Conservation (phyloP, 1,284 basidiomycete species). For the Neolentinus lepideus region DNA sequence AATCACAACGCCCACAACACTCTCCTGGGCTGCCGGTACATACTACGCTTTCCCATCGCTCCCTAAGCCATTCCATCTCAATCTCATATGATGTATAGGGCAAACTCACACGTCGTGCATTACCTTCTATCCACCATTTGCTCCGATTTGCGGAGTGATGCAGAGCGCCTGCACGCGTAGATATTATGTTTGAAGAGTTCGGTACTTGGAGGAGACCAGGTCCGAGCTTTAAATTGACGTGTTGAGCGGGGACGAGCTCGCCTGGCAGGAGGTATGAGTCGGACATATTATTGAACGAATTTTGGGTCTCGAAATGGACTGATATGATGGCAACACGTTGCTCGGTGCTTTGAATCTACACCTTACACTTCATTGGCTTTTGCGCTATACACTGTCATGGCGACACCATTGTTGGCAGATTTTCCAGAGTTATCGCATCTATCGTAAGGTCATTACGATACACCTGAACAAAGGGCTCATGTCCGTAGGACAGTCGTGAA, state of each 20-base stretch:
- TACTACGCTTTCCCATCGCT: constrained; percentile 46
- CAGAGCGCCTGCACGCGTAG: constrained; percentile 62
- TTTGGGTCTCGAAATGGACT: constrained; percentile 12
- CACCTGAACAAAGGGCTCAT: neutral
- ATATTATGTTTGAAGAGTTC: constrained; percentile 34
- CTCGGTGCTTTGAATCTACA: too few relatives aligned
- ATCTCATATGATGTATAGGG: neutral
- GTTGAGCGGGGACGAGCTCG: constrained; percentile 58
- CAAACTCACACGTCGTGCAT: constrained; percentile 58
- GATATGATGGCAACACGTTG: neutral
- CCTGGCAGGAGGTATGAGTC: constrained; percentile 51
- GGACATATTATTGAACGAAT: constrained; percentile 35
- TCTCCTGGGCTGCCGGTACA: constrained; percentile 76
- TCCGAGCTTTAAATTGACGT: constrained; percentile 73
- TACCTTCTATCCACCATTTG: constrained; percentile 79
- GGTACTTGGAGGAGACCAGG: constrained; percentile 59
- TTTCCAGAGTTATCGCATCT: constrained; percentile 66
- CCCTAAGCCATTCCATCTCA: neutral
- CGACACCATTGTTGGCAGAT: constrained; percentile 47
- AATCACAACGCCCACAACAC: constrained; percentile 67
- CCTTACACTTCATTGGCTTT: neutral
- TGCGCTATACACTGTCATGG: neutral
- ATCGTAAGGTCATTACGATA: constrained; percentile 39
- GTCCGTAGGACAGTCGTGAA: constrained; percentile 47
- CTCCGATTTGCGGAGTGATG: constrained; percentile 63